Percentiles rank a stretch among this genome's conserved stretches.
These are phyloP conservation scores for Metschnikowia gelsemii DNA, from an alignment of 805 yeast species.

Conservation along the genomic window DNA sequence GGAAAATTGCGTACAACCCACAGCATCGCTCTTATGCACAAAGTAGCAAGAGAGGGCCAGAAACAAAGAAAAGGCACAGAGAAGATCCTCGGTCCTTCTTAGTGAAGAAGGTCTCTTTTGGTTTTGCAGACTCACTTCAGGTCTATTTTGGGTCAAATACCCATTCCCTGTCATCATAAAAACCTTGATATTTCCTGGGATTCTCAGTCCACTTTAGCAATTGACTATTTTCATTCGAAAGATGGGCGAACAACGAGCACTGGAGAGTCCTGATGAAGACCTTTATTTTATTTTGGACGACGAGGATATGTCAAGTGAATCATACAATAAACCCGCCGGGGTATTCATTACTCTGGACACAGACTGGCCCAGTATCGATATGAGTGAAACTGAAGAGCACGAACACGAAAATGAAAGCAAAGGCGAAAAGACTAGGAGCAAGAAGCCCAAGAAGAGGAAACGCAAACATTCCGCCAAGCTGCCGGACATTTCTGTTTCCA, in stretches of 20 bases:
- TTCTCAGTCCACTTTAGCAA: too few relatives aligned
- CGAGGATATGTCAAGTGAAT: background rate
- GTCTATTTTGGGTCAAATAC: too few relatives aligned
- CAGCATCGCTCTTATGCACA: too few relatives aligned
- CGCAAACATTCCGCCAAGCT: background rate
- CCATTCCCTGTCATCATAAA: too few relatives aligned
- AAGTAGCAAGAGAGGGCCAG: too few relatives aligned
- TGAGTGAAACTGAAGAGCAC: background rate
- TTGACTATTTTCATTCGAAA: conserved; percentile 1
- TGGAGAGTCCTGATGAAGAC: conserved; percentile 6
- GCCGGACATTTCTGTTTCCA: background rate
- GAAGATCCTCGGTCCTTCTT: too few relatives aligned
- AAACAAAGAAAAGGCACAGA: too few relatives aligned
- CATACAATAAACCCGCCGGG: background rate
- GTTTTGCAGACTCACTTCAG: too few relatives aligned
- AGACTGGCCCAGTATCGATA: conserved; percentile 1
- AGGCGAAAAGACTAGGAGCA: background rate
- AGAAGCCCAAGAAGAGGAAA: conserved; percentile 1
- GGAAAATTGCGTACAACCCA: too few relatives aligned
- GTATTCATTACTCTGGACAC: background rate
- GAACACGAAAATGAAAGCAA: background rate
- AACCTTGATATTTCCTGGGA: too few relatives aligned
- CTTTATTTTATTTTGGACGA: conserved; percentile 7
- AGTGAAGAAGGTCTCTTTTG: too few relatives aligned
- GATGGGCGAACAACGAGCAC: background rate